These are phyloP conservation scores for Clitopilus passeckerianus DNA, from an alignment of 768 basidiomycete species.

Conservation along the genomic window DNA sequence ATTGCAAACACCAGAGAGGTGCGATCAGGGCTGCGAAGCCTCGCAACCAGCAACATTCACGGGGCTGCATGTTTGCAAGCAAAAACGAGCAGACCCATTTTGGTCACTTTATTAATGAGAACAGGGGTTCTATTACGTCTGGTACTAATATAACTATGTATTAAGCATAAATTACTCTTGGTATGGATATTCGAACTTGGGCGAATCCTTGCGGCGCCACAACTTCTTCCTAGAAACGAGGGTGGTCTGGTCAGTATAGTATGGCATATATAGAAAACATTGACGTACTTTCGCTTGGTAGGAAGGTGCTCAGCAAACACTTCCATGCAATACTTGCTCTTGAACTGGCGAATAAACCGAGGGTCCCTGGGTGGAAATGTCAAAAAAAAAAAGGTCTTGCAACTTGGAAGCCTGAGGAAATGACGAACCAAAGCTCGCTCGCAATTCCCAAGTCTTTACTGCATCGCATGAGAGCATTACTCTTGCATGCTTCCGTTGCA, in stretches of 20 bases:
- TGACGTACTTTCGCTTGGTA: conserved; percentile 86
- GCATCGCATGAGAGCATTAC: conserved; percentile 95
- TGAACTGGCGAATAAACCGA: conserved; percentile 92
- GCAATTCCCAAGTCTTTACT: conserved; percentile 96
- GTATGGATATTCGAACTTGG: conserved; percentile 85
- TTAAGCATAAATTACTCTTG: conserved; percentile 46
- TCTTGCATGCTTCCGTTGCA: conserved; percentile 92
- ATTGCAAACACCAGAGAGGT: conserved; percentile 4
- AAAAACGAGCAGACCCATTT: too few species aligned
- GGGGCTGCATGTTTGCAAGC: too few species aligned
- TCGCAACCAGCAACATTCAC: too few species aligned
- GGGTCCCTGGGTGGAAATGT: conserved; percentile 66
- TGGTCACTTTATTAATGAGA: background rate
- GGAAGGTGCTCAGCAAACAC: conserved; percentile 79
- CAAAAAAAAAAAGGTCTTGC: background rate
- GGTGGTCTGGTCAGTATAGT: background rate
- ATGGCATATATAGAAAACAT: background rate
- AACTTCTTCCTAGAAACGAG: conserved; percentile 69
- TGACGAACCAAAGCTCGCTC: conserved; percentile 84
- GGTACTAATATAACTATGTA: background rate
- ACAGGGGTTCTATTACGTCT: background rate
- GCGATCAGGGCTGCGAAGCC: background rate
- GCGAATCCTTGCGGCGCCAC: conserved; percentile 84
- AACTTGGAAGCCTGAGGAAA: background rate
- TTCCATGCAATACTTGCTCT: conserved; percentile 75